phyloP scores from a whole-genome alignment of 2,329 filamentous ascomycete species.

The Colletotrichum agaves region DNA sequence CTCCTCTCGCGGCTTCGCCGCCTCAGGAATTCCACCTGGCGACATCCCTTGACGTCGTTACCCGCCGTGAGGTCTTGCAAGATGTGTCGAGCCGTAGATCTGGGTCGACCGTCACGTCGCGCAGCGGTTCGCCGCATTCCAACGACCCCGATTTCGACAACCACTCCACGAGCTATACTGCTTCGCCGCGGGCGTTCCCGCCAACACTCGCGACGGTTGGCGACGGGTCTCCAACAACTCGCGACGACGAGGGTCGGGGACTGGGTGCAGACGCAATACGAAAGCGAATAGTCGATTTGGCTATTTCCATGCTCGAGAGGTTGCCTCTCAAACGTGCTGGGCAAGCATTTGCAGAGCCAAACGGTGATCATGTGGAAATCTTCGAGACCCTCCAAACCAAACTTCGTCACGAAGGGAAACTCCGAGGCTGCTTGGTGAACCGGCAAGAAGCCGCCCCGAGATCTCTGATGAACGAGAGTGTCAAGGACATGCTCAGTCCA shows the following conservation, averaged over 20 bases:
- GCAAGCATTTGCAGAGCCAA: neutral
- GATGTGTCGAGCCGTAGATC: no score
- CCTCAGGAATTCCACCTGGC: no score
- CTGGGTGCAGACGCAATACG: neutral
- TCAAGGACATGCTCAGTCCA: neutral
- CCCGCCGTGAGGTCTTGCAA: no score
- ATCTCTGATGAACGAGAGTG: neutral
- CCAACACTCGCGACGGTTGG: neutral
- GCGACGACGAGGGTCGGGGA: neutral
- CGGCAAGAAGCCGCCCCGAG: neutral
- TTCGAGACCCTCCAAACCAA: conserved; percentile 14
- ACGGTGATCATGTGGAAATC: conserved; percentile 18
- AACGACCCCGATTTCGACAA: neutral
- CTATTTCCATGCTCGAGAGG: neutral
- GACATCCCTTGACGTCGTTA: no score
- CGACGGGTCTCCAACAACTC: neutral
- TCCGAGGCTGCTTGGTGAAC: conserved; percentile 23
- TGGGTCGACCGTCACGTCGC: neutral
- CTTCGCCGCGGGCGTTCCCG: neutral
- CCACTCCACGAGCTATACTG: neutral
- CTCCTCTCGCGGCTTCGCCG: no score
- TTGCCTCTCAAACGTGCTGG: neutral
- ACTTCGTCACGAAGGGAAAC: conserved; percentile 12
- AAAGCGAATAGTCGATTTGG: neutral
- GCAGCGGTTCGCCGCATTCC: neutral